Evolutionary conservation across 352 stramenopile genomes (phyloP).

Genomic region (Pythium dissotocum): DNA sequence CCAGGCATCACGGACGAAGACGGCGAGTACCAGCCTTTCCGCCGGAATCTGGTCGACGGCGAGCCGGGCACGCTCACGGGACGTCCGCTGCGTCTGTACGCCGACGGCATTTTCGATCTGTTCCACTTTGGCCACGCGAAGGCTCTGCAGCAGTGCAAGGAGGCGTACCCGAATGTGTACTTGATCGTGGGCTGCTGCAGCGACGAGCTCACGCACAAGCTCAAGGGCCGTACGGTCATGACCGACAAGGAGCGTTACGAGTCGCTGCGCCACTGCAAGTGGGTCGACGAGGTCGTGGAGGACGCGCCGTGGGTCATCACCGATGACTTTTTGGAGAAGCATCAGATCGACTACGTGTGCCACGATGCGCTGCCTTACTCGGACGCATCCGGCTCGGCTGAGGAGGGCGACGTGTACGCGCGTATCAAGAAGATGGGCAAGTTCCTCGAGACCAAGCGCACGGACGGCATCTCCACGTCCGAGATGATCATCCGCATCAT

Average conservation of each 20-base stretch:
- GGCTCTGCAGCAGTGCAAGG: slow-evolving; percentile 87
- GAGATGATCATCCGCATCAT: slow-evolving; percentile 92
- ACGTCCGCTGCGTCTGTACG: slow-evolving; percentile 80
- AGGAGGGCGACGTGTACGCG: slow-evolving; percentile 82
- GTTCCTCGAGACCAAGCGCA: slow-evolving; percentile 83
- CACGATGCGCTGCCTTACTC: slow-evolving; percentile 88
- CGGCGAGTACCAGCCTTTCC: slow-evolving; percentile 57
- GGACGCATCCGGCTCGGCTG: slow-evolving; percentile 67
- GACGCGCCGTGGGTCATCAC: slow-evolving; percentile 87
- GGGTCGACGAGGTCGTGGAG: slow-evolving; percentile 88
- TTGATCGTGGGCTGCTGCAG: slow-evolving; percentile 88
- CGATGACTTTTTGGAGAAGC: slow-evolving; percentile 81
- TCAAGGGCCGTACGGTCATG: slow-evolving; percentile 89
- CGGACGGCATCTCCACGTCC: slow-evolving; percentile 88
- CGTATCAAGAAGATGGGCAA: slow-evolving; percentile 88
- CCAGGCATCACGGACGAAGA: slow-evolving; percentile 23
- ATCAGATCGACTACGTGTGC: slow-evolving; percentile 89
- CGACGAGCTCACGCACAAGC: slow-evolving; percentile 84
- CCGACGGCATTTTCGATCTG: slow-evolving; percentile 89
- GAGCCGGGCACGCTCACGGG: slow-evolving; percentile 73
- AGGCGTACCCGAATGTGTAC: slow-evolving; percentile 84
- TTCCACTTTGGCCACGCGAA: slow-evolving; percentile 90
- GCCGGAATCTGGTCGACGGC: slow-evolving; percentile 56
- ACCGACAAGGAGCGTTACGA: slow-evolving; percentile 88
- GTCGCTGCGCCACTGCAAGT: slow-evolving; percentile 81